Evolutionary conservation across 768 basidiomycete genomes (phyloP), one percentile per base, ranked within the genome.

Genomic region (Psilocybe cyanescens): DNA sequence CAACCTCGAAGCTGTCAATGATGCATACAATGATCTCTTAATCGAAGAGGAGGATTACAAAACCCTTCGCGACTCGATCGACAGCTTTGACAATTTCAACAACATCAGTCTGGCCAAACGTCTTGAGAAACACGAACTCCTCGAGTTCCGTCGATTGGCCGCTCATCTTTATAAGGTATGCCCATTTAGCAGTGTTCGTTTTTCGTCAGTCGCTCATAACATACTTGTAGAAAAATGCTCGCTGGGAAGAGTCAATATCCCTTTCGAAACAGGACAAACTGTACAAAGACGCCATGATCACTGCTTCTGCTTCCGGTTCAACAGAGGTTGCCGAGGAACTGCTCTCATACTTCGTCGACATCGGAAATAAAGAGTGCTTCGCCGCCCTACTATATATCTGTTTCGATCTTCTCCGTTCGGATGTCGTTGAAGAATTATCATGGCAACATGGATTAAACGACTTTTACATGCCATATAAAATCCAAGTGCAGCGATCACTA

Each of bases 11-110:
- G 94, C 96, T 14, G 94, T 99, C 70, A 99, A 99, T 70, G 95
- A 97, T 66, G 96, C 97, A 7, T 98, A 97, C 79, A 98, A 99
- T 69, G 92, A 95, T 70, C 81, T 99, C n/a, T 83, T 99, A 46
- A 99, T 99, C 61, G 97, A 99, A 74, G 97, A 99, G 74, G 97
- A 99, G 76, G 97, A 99, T 72, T 94, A 96, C 81, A 95, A 97
- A 76, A 98, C 97, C 0, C 85, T 99, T 7, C 92, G 97, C 8
- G 97, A 97, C 74, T 96, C 94, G 8, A 96, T 99, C 55, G 97
- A 99, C 77, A 95, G 95, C 74, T 96, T 97, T 71, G 95, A 98
- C 77, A 98, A 97, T 77, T 99, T 97, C 80, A 93, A 99, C 76
- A 94, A 92, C 67, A 87, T 94, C 61, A 83, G 79, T 31, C 87